phyloP scores from a whole-genome alignment of 805 yeast genomes.

The Cyberlindnera veronae region DNA sequence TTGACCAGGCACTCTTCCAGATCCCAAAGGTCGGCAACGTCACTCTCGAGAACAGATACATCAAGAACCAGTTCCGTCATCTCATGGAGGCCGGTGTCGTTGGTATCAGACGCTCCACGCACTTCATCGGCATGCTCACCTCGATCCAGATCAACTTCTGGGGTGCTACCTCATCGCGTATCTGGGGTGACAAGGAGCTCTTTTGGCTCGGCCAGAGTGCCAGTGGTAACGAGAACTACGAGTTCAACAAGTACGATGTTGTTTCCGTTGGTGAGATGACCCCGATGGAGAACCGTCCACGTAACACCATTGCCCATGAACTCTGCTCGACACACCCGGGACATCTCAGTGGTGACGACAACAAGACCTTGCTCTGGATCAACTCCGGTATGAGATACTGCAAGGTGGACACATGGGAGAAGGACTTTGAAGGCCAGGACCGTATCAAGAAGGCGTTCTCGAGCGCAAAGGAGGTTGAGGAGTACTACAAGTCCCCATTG shows the following conservation, averaged over 20 bases:
- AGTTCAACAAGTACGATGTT: slow-evolving; percentile 36
- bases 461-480: slow-evolving; percentile 11
- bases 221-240: slow-evolving; percentile 36
- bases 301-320: slow-evolving; percentile 32
- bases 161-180: slow-evolving; percentile 40
- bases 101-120: slow-evolving; percentile 25
- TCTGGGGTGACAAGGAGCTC: slow-evolving; percentile 82
- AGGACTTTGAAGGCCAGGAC: slow-evolving; percentile 31
- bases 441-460: slow-evolving; percentile 26
- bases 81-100: slow-evolving; percentile 39
- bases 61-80: slow-evolving; percentile 27
- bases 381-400: slow-evolving; percentile 70
- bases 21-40: slow-evolving; percentile 31
- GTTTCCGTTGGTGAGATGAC: slow-evolving; percentile 35
- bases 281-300: slow-evolving; percentile 20
- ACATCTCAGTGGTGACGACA: slow-evolving; percentile 49
- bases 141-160: slow-evolving; percentile 34
- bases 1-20: slow-evolving; percentile 32
- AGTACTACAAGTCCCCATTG: slow-evolving; percentile 36
- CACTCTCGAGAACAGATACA: slow-evolving; percentile 36
- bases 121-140: slow-evolving; percentile 23
- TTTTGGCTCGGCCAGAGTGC: slow-evolving; percentile 66
- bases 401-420: slow-evolving; percentile 35
- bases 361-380: slow-evolving; percentile 52
- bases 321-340: slow-evolving; percentile 65